These are phyloP conservation scores for Sarocladium oryzae DNA, from an alignment of 2,329 filamentous ascomycete species.

Conservation along the genomic window DNA sequence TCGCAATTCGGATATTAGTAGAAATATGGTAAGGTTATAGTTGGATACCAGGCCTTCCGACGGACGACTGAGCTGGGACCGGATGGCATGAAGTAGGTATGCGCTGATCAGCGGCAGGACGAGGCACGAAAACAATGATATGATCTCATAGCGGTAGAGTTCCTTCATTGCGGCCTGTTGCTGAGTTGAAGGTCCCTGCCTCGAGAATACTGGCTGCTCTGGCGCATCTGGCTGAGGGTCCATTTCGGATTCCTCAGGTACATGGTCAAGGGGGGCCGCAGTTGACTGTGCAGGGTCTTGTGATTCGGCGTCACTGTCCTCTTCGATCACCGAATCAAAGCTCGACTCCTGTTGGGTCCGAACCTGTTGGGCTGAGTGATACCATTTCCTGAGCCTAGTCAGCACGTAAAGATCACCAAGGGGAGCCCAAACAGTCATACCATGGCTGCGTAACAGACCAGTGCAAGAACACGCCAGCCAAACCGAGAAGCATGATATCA, in stretches of 20 bases:
- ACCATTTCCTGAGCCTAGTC: constrained; percentile 57
- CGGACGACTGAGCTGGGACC: constrained; percentile 71
- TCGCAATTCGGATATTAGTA: constrained; percentile 78
- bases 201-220: constrained; percentile 11
- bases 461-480: constrained; percentile 82
- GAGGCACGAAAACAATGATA: constrained; percentile 74
- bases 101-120: constrained; percentile 71
- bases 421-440: constrained; percentile 39
- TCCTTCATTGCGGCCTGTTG: constrained; percentile 46
- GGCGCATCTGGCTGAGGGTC: constrained; percentile 13
- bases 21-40: constrained; percentile 87
- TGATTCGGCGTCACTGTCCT: constrained; percentile 37
- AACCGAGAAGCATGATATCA: constrained; percentile 71
- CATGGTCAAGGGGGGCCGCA: constrained; percentile 30
- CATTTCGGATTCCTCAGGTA: constrained; percentile 36
- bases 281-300: constrained; percentile 12
- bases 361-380: constrained; percentile 61
- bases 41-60: constrained; percentile 86
- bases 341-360: constrained; percentile 44
- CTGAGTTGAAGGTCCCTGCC: constrained; percentile 13
- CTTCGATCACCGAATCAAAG: constrained; percentile 32
- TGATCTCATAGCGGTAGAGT: constrained; percentile 66
- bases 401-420: not conserved
- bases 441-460: constrained; percentile 90
- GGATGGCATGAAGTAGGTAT: constrained; percentile 74